These are phyloP conservation scores for Amphibolis antarctica DNA, from an alignment of 106 monocot species.

Conservation along the genomic window DNA sequence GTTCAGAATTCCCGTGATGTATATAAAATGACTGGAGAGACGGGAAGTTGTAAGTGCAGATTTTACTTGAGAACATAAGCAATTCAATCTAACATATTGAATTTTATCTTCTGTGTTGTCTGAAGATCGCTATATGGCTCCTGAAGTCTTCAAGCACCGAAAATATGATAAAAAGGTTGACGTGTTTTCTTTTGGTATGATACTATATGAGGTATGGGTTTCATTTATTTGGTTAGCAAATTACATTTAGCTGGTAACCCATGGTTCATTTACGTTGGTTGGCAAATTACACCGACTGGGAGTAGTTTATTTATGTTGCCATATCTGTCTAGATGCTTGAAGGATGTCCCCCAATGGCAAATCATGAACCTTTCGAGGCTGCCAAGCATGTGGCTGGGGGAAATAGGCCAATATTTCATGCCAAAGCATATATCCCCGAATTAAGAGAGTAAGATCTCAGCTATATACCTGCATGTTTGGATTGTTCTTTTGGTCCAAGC, in stretches of 20 bases:
- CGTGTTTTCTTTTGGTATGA: slow-evolving; percentile 98
- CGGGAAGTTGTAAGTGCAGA: slow-evolving; percentile 84
- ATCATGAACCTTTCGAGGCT: slow-evolving; percentile 84
- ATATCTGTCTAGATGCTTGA: slow-evolving; percentile 67
- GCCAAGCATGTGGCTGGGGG: slow-evolving; percentile 75
- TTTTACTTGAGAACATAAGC: not conserved
- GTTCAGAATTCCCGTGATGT: slow-evolving; percentile 74
- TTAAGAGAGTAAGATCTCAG: slow-evolving; percentile 46
- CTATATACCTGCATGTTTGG: not conserved
- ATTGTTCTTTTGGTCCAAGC: not conserved
- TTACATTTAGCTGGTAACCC: not conserved
- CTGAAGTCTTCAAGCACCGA: slow-evolving; percentile 95
- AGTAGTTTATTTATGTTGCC: not conserved
- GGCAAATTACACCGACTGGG: no score
- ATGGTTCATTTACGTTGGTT: no score
- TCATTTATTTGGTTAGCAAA: not conserved
- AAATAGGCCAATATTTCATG: slow-evolving; percentile 55
- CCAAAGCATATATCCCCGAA: slow-evolving; percentile 60
- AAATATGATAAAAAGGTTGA: slow-evolving; percentile 98
- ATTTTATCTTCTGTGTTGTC: slow-evolving; percentile 3
- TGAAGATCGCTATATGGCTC: slow-evolving; percentile 91
- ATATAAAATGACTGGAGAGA: slow-evolving; percentile 97
- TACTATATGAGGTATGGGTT: slow-evolving; percentile 75
- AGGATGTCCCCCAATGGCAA: slow-evolving; percentile 81
- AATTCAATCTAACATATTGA: not conserved